These are phyloP conservation scores for Musa itinerans DNA, from an alignment of 176 grass and related monocot genomes.

Conservation along the genomic window DNA sequence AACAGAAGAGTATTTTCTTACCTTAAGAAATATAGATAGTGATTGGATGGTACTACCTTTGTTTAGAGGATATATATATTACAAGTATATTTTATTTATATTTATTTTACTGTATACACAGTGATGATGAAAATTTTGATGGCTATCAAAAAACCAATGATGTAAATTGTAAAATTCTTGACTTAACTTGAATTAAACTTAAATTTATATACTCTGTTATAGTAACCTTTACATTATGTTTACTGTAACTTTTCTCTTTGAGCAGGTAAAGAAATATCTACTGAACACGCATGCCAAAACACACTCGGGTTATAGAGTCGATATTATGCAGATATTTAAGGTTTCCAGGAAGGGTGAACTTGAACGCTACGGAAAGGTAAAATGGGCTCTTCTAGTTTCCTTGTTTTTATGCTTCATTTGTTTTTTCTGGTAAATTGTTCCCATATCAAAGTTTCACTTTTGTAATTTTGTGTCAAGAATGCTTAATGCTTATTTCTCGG, in stretches of 20 bases:
- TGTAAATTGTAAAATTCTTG: too few relatives aligned
- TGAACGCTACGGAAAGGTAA: constrained; percentile 66
- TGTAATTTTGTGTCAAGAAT: not conserved
- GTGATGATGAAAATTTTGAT: too few relatives aligned
- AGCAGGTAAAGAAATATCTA: constrained; percentile 83
- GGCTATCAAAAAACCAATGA: too few relatives aligned
- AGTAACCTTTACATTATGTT: not conserved
- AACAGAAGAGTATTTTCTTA: too few relatives aligned
- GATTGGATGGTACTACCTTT: too few relatives aligned
- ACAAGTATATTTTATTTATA: too few relatives aligned
- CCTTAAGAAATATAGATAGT: too few relatives aligned
- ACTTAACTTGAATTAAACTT: too few relatives aligned
- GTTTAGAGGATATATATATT: too few relatives aligned
- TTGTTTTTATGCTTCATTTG: not conserved
- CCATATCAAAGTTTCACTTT: not conserved
- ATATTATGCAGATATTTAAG: constrained; percentile 83
- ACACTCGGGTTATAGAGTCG: constrained; percentile 63
- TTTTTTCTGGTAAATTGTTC: not conserved
- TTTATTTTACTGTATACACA: too few relatives aligned
- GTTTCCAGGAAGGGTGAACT: constrained; percentile 65
- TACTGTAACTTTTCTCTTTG: constrained; percentile 2
- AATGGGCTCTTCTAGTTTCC: constrained; percentile 10
- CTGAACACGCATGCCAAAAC: constrained; percentile 77
- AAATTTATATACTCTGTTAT: not conserved
- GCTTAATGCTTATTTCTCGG: constrained; percentile 1